These are phyloP conservation scores for Ophiostoma piceae DNA, from an alignment of 2,329 filamentous ascomycete genomes.

Conservation along the genomic window DNA sequence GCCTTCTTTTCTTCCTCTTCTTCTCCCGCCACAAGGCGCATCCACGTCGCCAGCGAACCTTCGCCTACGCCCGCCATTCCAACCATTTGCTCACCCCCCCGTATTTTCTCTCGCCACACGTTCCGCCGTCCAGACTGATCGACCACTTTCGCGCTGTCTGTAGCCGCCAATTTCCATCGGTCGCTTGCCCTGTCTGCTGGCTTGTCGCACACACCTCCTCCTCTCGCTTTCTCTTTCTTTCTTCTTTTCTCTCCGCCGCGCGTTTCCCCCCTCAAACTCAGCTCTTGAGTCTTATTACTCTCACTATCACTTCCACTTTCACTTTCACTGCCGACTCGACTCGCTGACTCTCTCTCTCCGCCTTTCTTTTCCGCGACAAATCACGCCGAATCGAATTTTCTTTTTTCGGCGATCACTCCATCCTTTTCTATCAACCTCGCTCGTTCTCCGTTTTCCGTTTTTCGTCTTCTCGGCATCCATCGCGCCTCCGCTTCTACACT, in stretches of 20 bases:
- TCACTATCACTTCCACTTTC: neutral
- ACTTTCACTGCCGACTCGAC: neutral
- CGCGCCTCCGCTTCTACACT: neutral
- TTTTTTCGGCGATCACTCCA: neutral
- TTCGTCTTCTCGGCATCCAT: neutral
- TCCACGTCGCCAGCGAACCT: conserved; percentile 2
- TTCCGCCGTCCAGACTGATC: conserved; percentile 8
- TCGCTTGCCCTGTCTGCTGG: conserved; percentile 1
- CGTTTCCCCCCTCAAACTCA: conserved; percentile 1
- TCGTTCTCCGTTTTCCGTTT: neutral
- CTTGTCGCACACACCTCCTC: conserved; percentile 17
- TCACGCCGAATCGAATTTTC: neutral
- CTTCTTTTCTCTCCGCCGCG: neutral
- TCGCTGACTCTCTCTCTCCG: neutral
- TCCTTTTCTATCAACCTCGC: neutral
- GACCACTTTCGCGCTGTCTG: conserved; percentile 10
- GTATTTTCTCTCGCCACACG: conserved; percentile 9
- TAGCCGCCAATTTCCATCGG: conserved; percentile 13
- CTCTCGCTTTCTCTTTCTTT: neutral
- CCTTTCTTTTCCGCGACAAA: neutral
- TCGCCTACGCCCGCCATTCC: neutral
- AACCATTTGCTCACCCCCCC: neutral
- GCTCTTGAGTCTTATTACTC: neutral
- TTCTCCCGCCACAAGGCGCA: neutral
- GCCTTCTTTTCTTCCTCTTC: neutral